Evolutionary conservation across 2,329 filamentous ascomycete species (phyloP).

Genomic region (Colletotrichum viniferum): DNA sequence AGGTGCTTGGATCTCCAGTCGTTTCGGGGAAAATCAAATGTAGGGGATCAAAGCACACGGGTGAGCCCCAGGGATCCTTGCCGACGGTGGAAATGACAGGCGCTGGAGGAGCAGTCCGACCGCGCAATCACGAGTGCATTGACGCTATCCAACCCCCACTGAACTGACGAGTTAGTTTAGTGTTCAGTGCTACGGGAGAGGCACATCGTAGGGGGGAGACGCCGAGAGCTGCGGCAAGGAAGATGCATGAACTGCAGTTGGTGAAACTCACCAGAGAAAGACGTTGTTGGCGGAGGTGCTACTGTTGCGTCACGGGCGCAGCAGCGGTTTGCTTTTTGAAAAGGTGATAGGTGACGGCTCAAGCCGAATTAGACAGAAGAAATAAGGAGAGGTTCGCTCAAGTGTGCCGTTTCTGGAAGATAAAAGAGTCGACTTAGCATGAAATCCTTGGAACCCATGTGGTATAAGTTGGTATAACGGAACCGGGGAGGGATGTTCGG

Average conservation of each 20-base stretch:
- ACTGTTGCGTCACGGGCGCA: slow-evolving; percentile 1
- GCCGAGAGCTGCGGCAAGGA: slow-evolving; percentile 9
- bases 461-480: background rate
- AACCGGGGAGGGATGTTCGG: slow-evolving; percentile 10
- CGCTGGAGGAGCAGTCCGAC: slow-evolving; percentile 9
- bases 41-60: slow-evolving; percentile 22
- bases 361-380: background rate
- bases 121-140: slow-evolving; percentile 20
- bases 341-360: background rate
- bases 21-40: slow-evolving; percentile 14
- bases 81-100: slow-evolving; percentile 16
- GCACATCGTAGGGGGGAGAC: background rate
- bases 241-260: slow-evolving; percentile 16
- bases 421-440: background rate
- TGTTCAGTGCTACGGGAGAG: slow-evolving; percentile 5
- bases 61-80: slow-evolving; percentile 19
- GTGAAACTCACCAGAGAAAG: slow-evolving; percentile 10
- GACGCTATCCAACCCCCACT: slow-evolving; percentile 17
- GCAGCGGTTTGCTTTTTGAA: background rate
- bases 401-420: background rate
- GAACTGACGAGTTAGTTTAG: slow-evolving; percentile 14
- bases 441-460: background rate
- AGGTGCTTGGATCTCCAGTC: slow-evolving; percentile 18
- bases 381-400: background rate
- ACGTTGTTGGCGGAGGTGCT: background rate